These are phyloP conservation scores for Erodium moschatum DNA, from an alignment of 441 rosid species.

Conservation along the genomic window DNA sequence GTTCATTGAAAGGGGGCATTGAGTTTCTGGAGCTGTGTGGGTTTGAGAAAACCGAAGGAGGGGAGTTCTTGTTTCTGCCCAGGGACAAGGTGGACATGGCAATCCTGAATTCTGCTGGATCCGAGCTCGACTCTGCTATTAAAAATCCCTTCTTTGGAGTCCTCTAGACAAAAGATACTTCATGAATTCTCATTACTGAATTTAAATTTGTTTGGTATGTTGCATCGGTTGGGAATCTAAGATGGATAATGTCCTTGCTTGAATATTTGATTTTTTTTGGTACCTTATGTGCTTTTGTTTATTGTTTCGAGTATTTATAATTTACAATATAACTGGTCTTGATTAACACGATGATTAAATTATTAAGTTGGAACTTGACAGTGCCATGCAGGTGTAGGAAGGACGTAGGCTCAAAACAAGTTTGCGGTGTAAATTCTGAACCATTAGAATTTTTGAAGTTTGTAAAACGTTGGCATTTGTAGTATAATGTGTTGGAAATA, in stretches of 20 bases:
- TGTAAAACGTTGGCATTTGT: too few species aligned
- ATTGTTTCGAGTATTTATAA: too few species aligned
- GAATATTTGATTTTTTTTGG: neutral
- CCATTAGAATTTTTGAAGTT: too few species aligned
- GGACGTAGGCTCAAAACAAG: too few species aligned
- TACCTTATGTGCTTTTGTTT: too few species aligned
- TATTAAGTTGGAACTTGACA: too few species aligned
- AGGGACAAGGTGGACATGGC: constrained; percentile 70
- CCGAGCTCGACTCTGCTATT: constrained; percentile 86
- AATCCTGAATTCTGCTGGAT: constrained; percentile 70
- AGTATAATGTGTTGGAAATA: too few species aligned
- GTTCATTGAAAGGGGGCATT: constrained; percentile 61
- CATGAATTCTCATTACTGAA: neutral
- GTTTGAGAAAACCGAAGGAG: constrained; percentile 72
- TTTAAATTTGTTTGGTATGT: neutral
- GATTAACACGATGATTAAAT: too few species aligned
- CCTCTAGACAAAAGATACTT: constrained; percentile 28
- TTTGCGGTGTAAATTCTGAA: too few species aligned
- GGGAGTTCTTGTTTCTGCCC: constrained; percentile 62
- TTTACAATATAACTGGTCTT: too few species aligned
- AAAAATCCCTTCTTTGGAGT: constrained; percentile 91
- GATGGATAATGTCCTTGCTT: neutral
- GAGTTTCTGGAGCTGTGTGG: constrained; percentile 84
- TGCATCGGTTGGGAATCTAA: neutral
- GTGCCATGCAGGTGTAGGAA: too few species aligned